These are phyloP conservation scores for Beauveria sp. DNA, from an alignment of 2,329 filamentous ascomycete species.

Conservation along the genomic window DNA sequence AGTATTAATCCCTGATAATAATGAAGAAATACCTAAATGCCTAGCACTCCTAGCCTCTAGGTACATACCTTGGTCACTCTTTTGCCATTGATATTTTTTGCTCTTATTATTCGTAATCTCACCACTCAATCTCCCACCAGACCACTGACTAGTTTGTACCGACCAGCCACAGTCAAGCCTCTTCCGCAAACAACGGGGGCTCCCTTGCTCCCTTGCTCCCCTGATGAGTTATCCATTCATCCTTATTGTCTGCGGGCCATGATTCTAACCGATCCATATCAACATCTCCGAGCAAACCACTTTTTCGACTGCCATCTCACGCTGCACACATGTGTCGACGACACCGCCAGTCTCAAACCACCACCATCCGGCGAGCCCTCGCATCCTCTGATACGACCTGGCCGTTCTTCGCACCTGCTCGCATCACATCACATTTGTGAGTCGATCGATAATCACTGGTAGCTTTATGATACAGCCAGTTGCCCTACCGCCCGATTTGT, in stretches of 20 bases:
- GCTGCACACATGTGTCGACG: too few relatives aligned
- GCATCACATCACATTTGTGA: too few relatives aligned
- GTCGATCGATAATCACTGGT: too few relatives aligned
- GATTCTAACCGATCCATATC: not conserved
- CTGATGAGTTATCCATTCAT: not conserved
- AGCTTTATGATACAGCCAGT: not conserved
- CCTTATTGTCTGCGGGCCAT: not conserved
- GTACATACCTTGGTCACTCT: not conserved
- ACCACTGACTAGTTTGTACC: not conserved
- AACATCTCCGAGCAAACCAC: too few relatives aligned
- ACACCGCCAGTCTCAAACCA: too few relatives aligned
- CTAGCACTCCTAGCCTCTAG: too few relatives aligned
- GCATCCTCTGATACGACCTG: too few relatives aligned
- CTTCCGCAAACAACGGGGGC: conserved; percentile 5
- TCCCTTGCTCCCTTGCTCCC: not conserved
- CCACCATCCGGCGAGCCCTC: too few relatives aligned
- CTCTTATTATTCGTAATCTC: not conserved
- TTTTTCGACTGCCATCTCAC: too few relatives aligned
- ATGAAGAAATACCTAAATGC: too few relatives aligned
- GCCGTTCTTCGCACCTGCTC: too few relatives aligned
- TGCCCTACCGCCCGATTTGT: not conserved
- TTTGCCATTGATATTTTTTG: not conserved
- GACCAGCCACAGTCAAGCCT: not conserved
- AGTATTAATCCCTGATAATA: too few relatives aligned
- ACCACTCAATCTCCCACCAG: not conserved